These are phyloP conservation scores for Diaporthe humulicola DNA, from an alignment of 2,329 filamentous ascomycete species.

Conservation along the genomic window DNA sequence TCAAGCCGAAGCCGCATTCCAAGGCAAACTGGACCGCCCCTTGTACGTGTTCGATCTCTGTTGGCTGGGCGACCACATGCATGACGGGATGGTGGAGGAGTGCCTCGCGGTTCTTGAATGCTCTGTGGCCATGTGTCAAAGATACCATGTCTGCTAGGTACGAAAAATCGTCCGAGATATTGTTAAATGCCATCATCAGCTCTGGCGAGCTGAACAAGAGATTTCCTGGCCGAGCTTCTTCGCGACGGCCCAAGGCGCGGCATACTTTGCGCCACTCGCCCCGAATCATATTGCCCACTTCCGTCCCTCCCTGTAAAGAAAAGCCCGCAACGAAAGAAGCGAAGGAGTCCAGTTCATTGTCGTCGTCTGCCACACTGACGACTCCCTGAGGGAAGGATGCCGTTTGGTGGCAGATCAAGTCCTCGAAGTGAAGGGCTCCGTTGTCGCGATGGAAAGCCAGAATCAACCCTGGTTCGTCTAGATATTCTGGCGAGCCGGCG, in stretches of 20 bases:
- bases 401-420: conserved; percentile 61
- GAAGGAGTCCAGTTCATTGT: conserved; percentile 64
- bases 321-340: conserved; percentile 65
- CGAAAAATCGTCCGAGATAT: conserved; percentile 56
- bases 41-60: conserved; percentile 62
- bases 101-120: conserved; percentile 67
- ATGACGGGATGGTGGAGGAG: conserved; percentile 56
- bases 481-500: conserved; percentile 41
- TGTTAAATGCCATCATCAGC: conserved; percentile 64
- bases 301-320: conserved; percentile 47
- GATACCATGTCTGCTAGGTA: conserved; percentile 60
- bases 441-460: conserved; percentile 68
- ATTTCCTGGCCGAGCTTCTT: conserved; percentile 51
- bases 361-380: conserved; percentile 57
- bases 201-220: conserved; percentile 64
- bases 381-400: conserved; percentile 61
- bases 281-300: conserved; percentile 49
- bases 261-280: conserved; percentile 65
- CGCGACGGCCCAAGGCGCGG: conserved; percentile 58
- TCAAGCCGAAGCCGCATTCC: conserved; percentile 58
- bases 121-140: conserved; percentile 43
- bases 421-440: conserved; percentile 56
- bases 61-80: conserved; percentile 62
- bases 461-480: conserved; percentile 57
- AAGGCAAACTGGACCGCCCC: conserved; percentile 69